Evolutionary conservation across 2,329 filamentous ascomycete species (phyloP).

Genomic region (Aspergillus ustus): DNA sequence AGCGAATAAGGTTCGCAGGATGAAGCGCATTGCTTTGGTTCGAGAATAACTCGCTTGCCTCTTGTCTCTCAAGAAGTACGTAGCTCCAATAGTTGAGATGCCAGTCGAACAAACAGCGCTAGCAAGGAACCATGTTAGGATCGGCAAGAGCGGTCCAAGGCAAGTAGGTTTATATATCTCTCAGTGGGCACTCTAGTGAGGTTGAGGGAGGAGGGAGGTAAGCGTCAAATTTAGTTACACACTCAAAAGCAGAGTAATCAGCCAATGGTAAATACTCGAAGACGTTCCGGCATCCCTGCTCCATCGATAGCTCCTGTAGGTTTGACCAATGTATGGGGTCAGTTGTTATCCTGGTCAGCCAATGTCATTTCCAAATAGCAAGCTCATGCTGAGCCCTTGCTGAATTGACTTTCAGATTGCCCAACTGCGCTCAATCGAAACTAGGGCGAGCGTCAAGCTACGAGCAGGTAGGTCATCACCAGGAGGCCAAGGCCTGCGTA

Average conservation of each 20-base stretch:
- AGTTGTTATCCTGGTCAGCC: not conserved
- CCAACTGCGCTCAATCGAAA: not conserved
- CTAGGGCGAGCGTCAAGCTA: not conserved
- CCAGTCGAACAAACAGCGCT: too few relatives aligned
- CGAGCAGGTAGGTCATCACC: too few relatives aligned
- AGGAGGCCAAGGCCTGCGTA: not conserved
- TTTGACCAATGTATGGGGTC: not conserved
- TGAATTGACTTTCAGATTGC: not conserved
- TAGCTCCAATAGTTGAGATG: too few relatives aligned
- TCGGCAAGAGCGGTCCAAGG: too few relatives aligned
- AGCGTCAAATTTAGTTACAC: too few relatives aligned
- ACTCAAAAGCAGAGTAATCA: not conserved
- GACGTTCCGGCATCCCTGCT: not conserved
- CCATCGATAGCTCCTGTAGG: not conserved
- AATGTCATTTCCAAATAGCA: not conserved
- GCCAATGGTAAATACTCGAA: not conserved
- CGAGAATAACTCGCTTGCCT: not conserved
- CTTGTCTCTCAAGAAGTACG: not conserved
- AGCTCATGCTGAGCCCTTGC: not conserved
- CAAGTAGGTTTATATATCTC: too few relatives aligned
- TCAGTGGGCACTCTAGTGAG: too few relatives aligned
- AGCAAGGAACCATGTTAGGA: too few relatives aligned
- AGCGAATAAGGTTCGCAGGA: not conserved
- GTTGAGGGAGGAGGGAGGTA: too few relatives aligned
- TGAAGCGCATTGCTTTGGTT: not conserved